Evolutionary conservation across 148 eudicot genomes (phyloP).

Genomic region (Amaranthus palmeri): DNA sequence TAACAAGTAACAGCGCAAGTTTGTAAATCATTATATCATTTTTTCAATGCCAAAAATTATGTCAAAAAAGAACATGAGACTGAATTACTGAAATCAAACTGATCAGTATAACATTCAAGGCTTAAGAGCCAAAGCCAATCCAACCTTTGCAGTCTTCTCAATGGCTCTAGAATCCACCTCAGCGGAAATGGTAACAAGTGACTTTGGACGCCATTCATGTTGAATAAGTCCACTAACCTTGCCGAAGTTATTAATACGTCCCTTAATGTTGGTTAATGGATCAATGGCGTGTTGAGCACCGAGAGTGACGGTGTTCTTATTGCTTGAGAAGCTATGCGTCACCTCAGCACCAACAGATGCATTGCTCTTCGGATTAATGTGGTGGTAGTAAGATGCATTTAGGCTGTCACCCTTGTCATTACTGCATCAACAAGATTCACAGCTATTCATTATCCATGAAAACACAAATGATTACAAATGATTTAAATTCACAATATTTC

Average conservation of each 20-base stretch:
- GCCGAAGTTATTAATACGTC: slow-evolving; percentile 50
- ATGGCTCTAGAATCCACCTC: slow-evolving; percentile 61
- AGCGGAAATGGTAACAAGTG: slow-evolving; percentile 52
- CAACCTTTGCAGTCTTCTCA: slow-evolving; percentile 61
- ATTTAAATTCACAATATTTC: too few relatives aligned
- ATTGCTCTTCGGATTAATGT: slow-evolving; percentile 40
- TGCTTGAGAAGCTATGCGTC: slow-evolving; percentile 49
- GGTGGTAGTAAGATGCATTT: slow-evolving; percentile 61
- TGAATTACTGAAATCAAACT: neutral
- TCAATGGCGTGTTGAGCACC: slow-evolving; percentile 54
- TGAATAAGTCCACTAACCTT: slow-evolving; percentile 53
- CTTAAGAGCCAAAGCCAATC: slow-evolving; percentile 54
- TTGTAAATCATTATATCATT: slow-evolving; percentile 19
- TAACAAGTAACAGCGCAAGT: slow-evolving; percentile 7
- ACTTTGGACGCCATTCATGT: slow-evolving; percentile 66
- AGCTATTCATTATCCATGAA: neutral
- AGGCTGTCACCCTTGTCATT: slow-evolving; percentile 55
- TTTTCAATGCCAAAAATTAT: slow-evolving; percentile 17
- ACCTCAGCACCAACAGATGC: slow-evolving; percentile 68
- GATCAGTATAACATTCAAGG: slow-evolving; percentile 24
- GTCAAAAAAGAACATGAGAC: neutral
- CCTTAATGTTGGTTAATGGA: slow-evolving; percentile 51
- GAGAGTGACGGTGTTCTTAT: slow-evolving; percentile 46
- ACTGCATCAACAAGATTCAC: slow-evolving; percentile 21
- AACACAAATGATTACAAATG: too few relatives aligned